phyloP scores from a whole-genome alignment of 305 asterid species.

The Stenogyne calaminthoides region DNA sequence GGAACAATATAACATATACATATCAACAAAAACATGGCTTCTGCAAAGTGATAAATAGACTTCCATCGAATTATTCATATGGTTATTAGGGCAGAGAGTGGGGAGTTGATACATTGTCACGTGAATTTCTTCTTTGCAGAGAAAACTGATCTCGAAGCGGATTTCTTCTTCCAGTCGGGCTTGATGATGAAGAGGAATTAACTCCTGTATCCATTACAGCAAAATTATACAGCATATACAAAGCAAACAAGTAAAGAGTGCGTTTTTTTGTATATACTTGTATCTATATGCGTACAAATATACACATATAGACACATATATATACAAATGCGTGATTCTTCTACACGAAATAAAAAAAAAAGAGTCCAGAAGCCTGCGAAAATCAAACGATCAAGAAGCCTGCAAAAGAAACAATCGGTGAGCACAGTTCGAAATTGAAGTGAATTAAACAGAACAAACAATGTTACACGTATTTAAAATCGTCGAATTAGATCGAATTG shows the following conservation, averaged over 20 bases:
- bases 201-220: conserved; percentile 67
- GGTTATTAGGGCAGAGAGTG: background rate
- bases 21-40: too few species aligned
- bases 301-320: background rate
- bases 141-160: conserved; percentile 66
- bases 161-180: conserved; percentile 47
- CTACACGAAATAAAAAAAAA: background rate
- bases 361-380: background rate
- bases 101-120: conserved; percentile 58
- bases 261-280: background rate
- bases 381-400: conserved; percentile 28
- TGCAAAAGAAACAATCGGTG: conserved; percentile 44
- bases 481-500: background rate
- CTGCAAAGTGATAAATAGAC: too few species aligned
- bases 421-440: background rate
- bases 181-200: conserved; percentile 46
- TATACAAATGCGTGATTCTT: background rate
- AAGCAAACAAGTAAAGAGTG: background rate
- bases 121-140: conserved; percentile 52
- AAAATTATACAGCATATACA: conserved; percentile 13
- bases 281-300: conserved; percentile 1
- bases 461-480: background rate
- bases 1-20: too few species aligned
- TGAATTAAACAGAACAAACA: background rate
- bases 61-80: background rate